These are phyloP conservation scores for Biscogniauxia sp. DNA, from an alignment of 2,329 filamentous ascomycete species.

Conservation along the genomic window DNA sequence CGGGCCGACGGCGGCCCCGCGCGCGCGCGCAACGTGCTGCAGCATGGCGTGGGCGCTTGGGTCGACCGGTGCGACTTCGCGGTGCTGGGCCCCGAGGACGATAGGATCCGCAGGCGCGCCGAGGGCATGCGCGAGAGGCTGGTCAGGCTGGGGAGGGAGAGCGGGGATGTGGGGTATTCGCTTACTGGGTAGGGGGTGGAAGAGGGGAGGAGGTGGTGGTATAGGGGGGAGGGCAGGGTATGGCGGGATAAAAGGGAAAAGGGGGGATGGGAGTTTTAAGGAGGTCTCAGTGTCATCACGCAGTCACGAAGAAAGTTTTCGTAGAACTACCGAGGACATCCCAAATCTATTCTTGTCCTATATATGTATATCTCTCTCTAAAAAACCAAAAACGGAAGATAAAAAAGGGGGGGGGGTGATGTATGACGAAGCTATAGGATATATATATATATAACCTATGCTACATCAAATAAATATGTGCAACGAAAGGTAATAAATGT, in stretches of 20 bases:
- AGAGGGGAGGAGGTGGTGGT: neutral
- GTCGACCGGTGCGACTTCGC: conserved; percentile 58
- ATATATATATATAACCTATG: too few species aligned
- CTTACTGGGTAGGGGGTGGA: conserved; percentile 45
- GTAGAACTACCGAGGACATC: too few species aligned
- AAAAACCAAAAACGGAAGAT: too few species aligned
- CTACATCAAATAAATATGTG: neutral
- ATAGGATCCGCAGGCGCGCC: conserved; percentile 47
- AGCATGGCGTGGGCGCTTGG: conserved; percentile 71
- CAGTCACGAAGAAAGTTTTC: too few species aligned
- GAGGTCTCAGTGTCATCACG: too few species aligned
- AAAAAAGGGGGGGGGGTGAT: too few species aligned
- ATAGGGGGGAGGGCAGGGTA: neutral
- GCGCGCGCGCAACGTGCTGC: conserved; percentile 69
- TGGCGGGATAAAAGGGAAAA: neutral
- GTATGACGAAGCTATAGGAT: too few species aligned
- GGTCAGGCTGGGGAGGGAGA: conserved; percentile 58
- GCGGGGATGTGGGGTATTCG: conserved; percentile 63
- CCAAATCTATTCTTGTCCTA: too few species aligned
- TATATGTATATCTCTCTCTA: too few species aligned
- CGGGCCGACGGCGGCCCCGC: conserved; percentile 52
- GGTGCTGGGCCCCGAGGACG: conserved; percentile 37
- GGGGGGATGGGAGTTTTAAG: too few species aligned
- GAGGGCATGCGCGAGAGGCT: conserved; percentile 63
- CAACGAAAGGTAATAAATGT: neutral